Evolutionary conservation across 768 basidiomycete genomes (phyloP).

Genomic region (Boletus rubropictus): DNA sequence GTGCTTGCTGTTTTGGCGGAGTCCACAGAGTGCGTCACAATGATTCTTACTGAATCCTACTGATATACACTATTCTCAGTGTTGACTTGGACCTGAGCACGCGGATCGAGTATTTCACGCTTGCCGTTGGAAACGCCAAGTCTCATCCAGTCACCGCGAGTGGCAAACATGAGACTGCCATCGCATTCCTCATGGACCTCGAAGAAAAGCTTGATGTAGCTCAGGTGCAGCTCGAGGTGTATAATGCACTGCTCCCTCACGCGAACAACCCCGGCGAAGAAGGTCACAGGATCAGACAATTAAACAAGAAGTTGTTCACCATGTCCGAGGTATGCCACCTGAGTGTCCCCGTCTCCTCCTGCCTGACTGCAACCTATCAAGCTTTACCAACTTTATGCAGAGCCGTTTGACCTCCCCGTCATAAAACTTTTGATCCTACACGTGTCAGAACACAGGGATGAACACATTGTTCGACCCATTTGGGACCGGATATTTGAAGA

Average conservation of each 20-base stretch:
- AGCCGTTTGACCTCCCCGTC: constrained; percentile 76
- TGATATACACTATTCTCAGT: constrained; percentile 31
- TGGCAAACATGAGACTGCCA: constrained; percentile 81
- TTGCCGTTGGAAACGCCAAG: constrained; percentile 94
- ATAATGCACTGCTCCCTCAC: constrained; percentile 58
- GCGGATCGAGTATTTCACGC: constrained; percentile 86
- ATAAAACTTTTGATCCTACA: constrained; percentile 88
- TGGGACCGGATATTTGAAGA: constrained; percentile 87
- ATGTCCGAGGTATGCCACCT: constrained; percentile 70
- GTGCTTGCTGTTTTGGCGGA: constrained; percentile 81
- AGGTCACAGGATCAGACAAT: constrained; percentile 54
- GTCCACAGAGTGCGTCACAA: constrained; percentile 59
- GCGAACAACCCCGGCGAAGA: constrained; percentile 56
- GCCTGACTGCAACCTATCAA: constrained; percentile 29
- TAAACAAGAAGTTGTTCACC: constrained; percentile 59
- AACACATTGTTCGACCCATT: constrained; percentile 71
- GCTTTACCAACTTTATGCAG: constrained; percentile 86
- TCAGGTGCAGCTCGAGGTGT: constrained; percentile 93
- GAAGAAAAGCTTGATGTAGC: constrained; percentile 98
- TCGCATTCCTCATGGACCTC: constrained; percentile 88
- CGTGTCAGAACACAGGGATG: constrained; percentile 89
- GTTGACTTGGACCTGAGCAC: constrained; percentile 64
- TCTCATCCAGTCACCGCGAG: constrained; percentile 80
- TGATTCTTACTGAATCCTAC: neutral
- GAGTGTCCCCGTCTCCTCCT: constrained; percentile 1